phyloP scores from a whole-genome alignment of 2,329 filamentous ascomycete genomes.

The Zymoseptoria brevis region DNA sequence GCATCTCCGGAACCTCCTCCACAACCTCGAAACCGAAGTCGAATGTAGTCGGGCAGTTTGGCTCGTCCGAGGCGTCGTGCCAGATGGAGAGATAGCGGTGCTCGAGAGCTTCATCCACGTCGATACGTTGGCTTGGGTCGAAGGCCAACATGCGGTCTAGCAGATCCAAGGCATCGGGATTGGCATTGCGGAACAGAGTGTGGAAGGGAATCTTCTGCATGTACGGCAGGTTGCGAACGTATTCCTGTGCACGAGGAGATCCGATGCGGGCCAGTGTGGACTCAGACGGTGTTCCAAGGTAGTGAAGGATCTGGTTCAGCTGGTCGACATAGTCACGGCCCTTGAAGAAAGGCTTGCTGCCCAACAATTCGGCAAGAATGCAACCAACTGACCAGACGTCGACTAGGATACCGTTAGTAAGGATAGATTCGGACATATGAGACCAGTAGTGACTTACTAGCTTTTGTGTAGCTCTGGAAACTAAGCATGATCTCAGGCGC shows the following conservation, averaged over 20 bases:
- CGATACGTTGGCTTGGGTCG: conserved; percentile 86
- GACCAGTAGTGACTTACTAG: conserved; percentile 60
- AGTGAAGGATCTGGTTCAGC: conserved; percentile 97
- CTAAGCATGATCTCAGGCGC: conserved; percentile 99
- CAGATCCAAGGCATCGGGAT: conserved; percentile 89
- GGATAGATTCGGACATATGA: neutral
- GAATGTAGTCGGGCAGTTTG: conserved; percentile 84
- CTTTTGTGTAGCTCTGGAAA: conserved; percentile 99
- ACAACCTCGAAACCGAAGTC: conserved; percentile 99
- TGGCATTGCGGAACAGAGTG: conserved; percentile 83
- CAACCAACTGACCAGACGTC: conserved; percentile 99
- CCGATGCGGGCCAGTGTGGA: conserved; percentile 90
- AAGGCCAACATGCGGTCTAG: conserved; percentile 97
- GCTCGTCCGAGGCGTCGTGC: conserved; percentile 96
- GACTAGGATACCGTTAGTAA: conserved; percentile 48
- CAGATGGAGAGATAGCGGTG: conserved; percentile 96
- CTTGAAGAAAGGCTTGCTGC: conserved; percentile 97
- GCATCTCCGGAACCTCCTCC: conserved; percentile 90
- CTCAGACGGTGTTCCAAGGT: conserved; percentile 92
- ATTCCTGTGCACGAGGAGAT: conserved; percentile 91
- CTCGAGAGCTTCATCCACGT: conserved; percentile 89
- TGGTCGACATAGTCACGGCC: conserved; percentile 98
- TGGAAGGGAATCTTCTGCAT: conserved; percentile 73
- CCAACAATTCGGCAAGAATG: conserved; percentile 91
- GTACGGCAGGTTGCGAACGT: conserved; percentile 68